Evolutionary conservation across 2,329 filamentous ascomycete genomes (phyloP).

Genomic region (Beauveria brongniartii): DNA sequence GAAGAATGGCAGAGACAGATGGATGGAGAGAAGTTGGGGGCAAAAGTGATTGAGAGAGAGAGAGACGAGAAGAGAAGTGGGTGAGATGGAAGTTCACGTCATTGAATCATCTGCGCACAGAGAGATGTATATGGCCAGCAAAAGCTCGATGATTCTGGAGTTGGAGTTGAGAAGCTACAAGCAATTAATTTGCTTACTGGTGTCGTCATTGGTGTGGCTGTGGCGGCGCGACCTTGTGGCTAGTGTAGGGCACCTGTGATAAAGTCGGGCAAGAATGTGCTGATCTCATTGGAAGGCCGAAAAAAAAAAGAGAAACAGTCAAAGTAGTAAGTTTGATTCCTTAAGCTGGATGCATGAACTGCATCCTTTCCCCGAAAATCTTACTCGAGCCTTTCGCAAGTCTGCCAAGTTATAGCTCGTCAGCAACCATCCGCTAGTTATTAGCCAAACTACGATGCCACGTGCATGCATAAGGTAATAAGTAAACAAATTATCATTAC

Average conservation of each 20-base stretch:
- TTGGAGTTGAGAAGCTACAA: background rate
- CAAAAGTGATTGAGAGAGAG: background rate
- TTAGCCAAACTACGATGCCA: too few relatives aligned
- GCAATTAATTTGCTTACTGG: background rate
- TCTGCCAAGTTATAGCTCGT: too few relatives aligned
- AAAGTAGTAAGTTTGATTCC: too few relatives aligned
- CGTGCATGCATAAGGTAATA: too few relatives aligned
- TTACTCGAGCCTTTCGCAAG: too few relatives aligned
- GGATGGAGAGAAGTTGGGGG: background rate
- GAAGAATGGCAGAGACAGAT: background rate
- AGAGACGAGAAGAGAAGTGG: background rate
- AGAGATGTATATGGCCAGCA: background rate
- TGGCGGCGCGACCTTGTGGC: background rate
- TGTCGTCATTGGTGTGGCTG: conserved; percentile 1
- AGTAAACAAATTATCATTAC: too few relatives aligned
- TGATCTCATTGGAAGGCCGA: too few relatives aligned
- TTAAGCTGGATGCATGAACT: too few relatives aligned
- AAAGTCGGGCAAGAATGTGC: too few relatives aligned
- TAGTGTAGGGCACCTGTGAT: background rate
- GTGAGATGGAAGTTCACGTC: background rate
- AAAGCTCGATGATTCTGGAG: background rate
- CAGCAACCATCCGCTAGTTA: too few relatives aligned
- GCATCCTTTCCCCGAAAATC: rapidly evolving
- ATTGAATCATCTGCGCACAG: background rate
- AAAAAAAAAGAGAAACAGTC: background rate